Evolutionary conservation across 208 protist genomes (phyloP), one percentile per base, ranked within the genome.

Genomic region (Trypanosoma mega): DNA sequence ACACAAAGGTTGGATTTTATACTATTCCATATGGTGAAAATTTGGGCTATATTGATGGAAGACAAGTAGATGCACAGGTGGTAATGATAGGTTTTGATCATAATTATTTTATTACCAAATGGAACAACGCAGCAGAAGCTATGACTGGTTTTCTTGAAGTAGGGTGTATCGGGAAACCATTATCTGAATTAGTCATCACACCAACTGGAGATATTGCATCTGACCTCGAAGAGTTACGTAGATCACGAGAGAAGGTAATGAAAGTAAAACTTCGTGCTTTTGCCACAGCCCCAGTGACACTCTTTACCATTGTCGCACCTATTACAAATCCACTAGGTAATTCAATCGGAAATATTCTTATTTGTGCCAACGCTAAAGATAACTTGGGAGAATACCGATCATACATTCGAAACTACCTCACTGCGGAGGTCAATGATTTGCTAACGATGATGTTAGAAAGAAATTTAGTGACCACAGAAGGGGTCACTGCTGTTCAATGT

Each of bases 51-150:
- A 93, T 96, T 67, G 89, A 96, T 37, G 82, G 82, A 7, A 82
- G 74, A 58, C 74, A 89, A 48, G 67, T 96, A 21, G 79, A 96
- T 58, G 72, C 81, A 16, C 89, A 93, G 48, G 81, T 92, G 16
- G 80, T 92, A 34, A 93, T 96, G 89, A 96, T 96, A 55, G 89
- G 80, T 26, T 96, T 80, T 63, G 84, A 91, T 57, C 69, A 66
- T 1, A 74, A 86, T 24, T 93, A 76, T 54, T 62, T 58, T 29
- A 92, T 96, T 46, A 93, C 84, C 8, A 80, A 80, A 46, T 96
- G 89, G 86, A 93, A 93, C 51, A 87, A 78, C 30, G 85, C 84
- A 2, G 85, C 89, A 1, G 83, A 96, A 63, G 78, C 78, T 63
- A 77, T 93, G 75, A 96, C 89, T 12, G 89, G 89, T 0, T 93